These are phyloP conservation scores for Populus hybrid DNA, from an alignment of 441 rosid species.

Conservation along the genomic window DNA sequence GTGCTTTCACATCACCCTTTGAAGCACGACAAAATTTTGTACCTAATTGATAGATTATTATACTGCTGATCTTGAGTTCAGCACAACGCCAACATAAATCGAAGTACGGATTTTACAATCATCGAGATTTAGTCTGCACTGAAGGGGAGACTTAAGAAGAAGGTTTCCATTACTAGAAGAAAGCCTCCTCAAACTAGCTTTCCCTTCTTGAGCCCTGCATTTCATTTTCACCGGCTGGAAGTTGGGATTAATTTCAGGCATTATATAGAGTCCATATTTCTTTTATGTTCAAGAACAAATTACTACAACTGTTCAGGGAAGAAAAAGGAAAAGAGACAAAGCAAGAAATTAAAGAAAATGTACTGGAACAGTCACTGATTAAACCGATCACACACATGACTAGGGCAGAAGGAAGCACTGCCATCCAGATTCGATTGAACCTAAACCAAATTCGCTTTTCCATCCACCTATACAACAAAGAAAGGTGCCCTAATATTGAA, in stretches of 20 bases:
- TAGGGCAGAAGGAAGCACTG: slow-evolving; percentile 12
- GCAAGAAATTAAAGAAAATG: neutral
- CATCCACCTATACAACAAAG: slow-evolving; percentile 7
- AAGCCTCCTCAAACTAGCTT: neutral
- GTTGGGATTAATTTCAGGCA: neutral
- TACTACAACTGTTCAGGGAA: neutral
- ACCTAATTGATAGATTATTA: neutral
- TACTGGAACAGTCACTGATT: slow-evolving; percentile 9
- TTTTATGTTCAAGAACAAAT: slow-evolving; percentile 8
- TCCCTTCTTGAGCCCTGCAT: neutral
- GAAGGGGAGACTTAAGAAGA: neutral
- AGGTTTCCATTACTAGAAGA: neutral
- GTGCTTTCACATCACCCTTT: slow-evolving; percentile 13
- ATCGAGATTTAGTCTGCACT: slow-evolving; percentile 3
- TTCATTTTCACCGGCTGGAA: neutral
- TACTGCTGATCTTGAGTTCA: neutral
- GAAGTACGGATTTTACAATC: neutral
- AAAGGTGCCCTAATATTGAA: slow-evolving; percentile 20
- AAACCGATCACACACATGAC: slow-evolving; percentile 15
- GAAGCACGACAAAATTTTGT: neutral
- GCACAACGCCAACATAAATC: neutral
- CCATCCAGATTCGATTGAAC: slow-evolving; percentile 15
- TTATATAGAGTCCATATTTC: neutral
- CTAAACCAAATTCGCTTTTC: slow-evolving; percentile 12
- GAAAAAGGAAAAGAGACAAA: neutral